phyloP scores from a whole-genome alignment of 768 basidiomycete genomes.

The Podaxis sp. region DNA sequence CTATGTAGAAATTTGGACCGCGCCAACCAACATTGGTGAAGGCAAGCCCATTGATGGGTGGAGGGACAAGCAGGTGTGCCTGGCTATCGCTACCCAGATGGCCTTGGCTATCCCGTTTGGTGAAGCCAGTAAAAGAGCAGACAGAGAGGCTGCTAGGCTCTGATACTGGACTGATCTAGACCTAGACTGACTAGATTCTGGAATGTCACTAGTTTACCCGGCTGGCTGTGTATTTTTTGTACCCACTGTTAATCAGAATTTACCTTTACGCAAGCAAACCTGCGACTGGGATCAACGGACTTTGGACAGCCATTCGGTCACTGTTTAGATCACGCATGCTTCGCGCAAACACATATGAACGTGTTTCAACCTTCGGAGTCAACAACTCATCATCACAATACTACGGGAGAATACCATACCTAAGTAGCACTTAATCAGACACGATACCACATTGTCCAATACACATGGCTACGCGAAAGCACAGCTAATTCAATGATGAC shows the following conservation, averaged over 20 bases:
- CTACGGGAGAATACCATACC: background rate
- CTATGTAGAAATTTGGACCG: constrained; percentile 66
- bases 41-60: constrained; percentile 44
- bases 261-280: background rate
- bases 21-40: constrained; percentile 54
- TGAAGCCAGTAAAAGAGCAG: constrained; percentile 34
- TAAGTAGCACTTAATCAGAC: background rate
- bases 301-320: background rate
- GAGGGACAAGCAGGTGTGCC: constrained; percentile 64
- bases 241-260: background rate
- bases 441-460: background rate
- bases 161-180: constrained; percentile 11
- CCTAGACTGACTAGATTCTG: background rate
- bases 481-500: background rate
- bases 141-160: constrained; percentile 23
- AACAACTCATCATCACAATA: background rate
- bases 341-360: background rate
- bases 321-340: background rate
- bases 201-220: background rate
- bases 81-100: constrained; percentile 65
- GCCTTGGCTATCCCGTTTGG: constrained; percentile 46
- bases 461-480: background rate
- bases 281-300: background rate
- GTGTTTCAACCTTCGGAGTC: background rate
- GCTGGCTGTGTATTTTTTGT: background rate